A percentile compares a stretch with the other conserved stretches of the same genome.
Conservation (phyloP, 1,139 yeast genomes). For the Blastobotrys persicus region DNA sequence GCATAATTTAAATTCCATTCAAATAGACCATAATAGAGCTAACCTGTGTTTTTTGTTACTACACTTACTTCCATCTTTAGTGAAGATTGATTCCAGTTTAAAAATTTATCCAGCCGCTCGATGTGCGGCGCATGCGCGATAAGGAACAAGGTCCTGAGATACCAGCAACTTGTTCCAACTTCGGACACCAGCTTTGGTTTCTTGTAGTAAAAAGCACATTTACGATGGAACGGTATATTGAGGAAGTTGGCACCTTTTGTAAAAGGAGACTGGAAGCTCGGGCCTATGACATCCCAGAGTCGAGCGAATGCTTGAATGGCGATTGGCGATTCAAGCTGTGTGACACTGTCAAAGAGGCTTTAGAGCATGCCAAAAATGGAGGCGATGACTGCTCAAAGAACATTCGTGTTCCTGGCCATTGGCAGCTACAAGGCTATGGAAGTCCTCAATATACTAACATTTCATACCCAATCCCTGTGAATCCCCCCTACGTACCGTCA, state of each 20-base stretch:
- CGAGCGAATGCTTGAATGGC: conserved; percentile 33
- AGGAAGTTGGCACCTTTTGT: conserved; percentile 26
- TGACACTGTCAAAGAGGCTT: conserved; percentile 29
- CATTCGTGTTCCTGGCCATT: conserved; percentile 38
- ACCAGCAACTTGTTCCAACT: too few species aligned
- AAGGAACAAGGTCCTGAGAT: neutral
- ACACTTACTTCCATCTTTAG: neutral
- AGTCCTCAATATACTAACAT: conserved; percentile 39
- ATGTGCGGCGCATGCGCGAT: neutral
- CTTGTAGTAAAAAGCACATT: neutral
- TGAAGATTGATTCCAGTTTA: too few species aligned
- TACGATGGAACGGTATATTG: conserved; percentile 32
- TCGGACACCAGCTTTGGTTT: too few species aligned
- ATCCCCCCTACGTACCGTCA: conserved; percentile 38
- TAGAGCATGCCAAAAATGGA: conserved; percentile 15
- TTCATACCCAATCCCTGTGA: conserved; percentile 36
- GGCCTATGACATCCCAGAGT: conserved; percentile 30
- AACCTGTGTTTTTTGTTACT: neutral
- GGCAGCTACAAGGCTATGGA: conserved; percentile 41
- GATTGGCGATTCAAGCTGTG: conserved; percentile 36
- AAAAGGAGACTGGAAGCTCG: conserved; percentile 29
- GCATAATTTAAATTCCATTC: neutral
- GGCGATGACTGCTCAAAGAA: neutral
- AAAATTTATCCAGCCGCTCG: too few species aligned
- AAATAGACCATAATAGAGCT: conserved; percentile 3